Evolutionary conservation across 495 filamentous ascomycete genomes (phyloP), one percentile per base, ranked within the genome.

Genomic region (Neurospora intermedia): DNA sequence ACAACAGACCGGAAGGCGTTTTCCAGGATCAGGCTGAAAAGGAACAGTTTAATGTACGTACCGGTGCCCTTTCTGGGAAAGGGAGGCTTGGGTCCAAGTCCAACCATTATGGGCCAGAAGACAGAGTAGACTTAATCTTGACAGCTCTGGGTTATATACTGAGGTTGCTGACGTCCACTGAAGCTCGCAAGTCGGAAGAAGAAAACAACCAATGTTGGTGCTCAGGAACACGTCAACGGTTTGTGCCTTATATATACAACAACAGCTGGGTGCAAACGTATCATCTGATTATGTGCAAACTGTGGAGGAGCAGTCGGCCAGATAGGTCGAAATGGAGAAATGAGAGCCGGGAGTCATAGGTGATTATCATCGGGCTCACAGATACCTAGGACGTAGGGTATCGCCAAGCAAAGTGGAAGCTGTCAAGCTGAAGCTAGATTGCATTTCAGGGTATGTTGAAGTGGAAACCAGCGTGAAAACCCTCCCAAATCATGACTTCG

Each of bases 61-160:
- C 76, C 77, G 41, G 82, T 86, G 88, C 92, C 92, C 87, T 91
- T 93, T 76, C 92, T 91, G 83, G 91, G 91, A 66, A 90, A 90
- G 70, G 87, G 89, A 76, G 87, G 87, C 79, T 90, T 89, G 73
- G 92, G 91, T 79, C 89, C 90, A 75, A 92, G 80, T 80, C 90
- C 91, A 75, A 92, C 90, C 92, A 94, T 94, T 75, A 79, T 93
- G 85, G 71, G 31, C 54, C 8, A 74, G 3, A 73, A 69, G 41
- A 27, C 18, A 35, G 27, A 31, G 23, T 59, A 31, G 27, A 31
- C 27, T 31, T 31, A 38, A 62, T 43, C 5, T 59, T 62, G 73
- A 43, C 46, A 20, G 15, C 40, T 23, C 7, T 20, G 62, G 31
- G 38, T 31, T 15, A 23, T 43, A 71, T 45, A 48, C 39, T 39